Conservation (phyloP, 1,284 basidiomycete genomes). For the Ceratobasidium papillatum region DNA sequence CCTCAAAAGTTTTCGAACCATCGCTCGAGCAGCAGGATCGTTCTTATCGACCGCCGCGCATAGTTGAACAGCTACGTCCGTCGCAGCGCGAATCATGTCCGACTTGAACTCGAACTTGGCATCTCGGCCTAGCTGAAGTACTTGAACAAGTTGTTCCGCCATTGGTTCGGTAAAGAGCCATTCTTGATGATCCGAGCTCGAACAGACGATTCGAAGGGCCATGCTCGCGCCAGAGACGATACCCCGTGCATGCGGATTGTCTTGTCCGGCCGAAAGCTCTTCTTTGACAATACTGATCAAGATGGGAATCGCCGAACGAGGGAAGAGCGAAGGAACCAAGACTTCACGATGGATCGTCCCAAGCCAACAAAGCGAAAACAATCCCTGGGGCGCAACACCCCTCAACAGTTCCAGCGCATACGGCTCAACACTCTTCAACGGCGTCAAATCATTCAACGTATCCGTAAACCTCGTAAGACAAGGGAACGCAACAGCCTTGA, state of each 20-base stretch:
- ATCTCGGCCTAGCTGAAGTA: conserved; percentile 30
- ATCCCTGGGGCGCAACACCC: conserved; percentile 11
- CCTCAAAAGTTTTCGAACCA: neutral
- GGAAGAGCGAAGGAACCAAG: conserved; percentile 18
- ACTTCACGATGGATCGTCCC: conserved; percentile 21
- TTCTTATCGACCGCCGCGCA: conserved; percentile 1
- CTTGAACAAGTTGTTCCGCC: conserved; percentile 18
- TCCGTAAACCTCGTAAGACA: conserved; percentile 34
- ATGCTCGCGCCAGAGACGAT: conserved; percentile 22
- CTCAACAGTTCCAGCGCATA: conserved; percentile 25
- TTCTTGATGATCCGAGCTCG: conserved; percentile 26
- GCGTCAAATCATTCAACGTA: conserved; percentile 19
- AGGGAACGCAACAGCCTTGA: conserved; percentile 31
- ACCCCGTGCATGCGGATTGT: conserved; percentile 35
- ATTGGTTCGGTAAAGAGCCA: conserved; percentile 13
- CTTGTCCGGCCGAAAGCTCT: conserved; percentile 20
- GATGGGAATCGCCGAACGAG: conserved; percentile 19
- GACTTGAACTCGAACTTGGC: conserved; percentile 40
- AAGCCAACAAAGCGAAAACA: conserved; percentile 28
- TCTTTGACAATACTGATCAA: conserved; percentile 21
- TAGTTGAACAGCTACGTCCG: conserved; percentile 28
- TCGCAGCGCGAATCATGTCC: conserved; percentile 38
- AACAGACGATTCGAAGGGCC: conserved; percentile 21
- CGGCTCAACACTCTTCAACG: neutral
- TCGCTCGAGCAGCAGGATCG: conserved; percentile 6